Evolutionary conservation across 192 early-diverging fungal genomes (phyloP), one percentile per base, ranked within the genome.

Genomic region (Cladochytrium replicatum): DNA sequence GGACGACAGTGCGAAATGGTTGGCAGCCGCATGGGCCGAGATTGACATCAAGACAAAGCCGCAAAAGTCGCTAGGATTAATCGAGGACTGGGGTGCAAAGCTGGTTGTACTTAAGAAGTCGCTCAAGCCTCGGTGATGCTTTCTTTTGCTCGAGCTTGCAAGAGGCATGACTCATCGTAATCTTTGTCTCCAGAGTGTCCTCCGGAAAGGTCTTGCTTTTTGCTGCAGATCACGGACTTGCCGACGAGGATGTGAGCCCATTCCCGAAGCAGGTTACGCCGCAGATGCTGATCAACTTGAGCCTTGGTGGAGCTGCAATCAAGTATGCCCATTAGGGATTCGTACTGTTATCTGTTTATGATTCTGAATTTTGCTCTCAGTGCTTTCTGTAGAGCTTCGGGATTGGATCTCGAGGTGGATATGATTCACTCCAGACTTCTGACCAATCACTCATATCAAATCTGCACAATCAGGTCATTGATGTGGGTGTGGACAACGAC

Each of bases 181-280:
- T 50, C n/a, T 45, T 2, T 50, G 17, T 2, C 23, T 48, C 15
- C 23, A 61, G 55, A 15, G 43, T 58, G 9, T 15, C 23, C 13
- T 6, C 8, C 15, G 55, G 43, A 6, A 13, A 23, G 24, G 19
- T 60, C 43, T 8, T 50, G 6, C 44, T 60, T 7, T 60, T 60
- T 22, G 58, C 58, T 27, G 58, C 54, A 11, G 58, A 60, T 19
- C 54, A 60, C 23, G 58, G 58, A 9, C 17, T 60, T 32, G 58
- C 58, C 5, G 58, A 57, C 3, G 56, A 48, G 19, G 44, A 30
- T 19, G 56, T 60, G 7, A 43, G 39, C 17, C 52, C 55, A 23
- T 60, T 32, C 32, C 58, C 58, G 25, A 61, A 59, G 38, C 43
- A 29, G 9, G 58, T 60, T 7, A 60, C 58, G 31, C 24, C 43